These are phyloP conservation scores for Phytophthora pisi DNA, from an alignment of 352 stramenopile species.

Conservation along the genomic window DNA sequence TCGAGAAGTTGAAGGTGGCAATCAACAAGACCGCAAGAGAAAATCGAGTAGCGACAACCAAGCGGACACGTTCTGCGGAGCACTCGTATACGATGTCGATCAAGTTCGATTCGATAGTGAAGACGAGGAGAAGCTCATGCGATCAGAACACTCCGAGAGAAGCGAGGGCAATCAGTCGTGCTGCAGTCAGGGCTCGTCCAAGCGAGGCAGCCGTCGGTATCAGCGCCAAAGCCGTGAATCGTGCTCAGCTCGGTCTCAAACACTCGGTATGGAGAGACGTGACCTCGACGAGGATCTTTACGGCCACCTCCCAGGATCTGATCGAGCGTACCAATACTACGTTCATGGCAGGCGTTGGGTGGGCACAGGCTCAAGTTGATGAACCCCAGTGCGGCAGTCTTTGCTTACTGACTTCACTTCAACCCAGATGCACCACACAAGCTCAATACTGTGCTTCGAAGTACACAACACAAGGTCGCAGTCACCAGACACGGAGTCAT, in stretches of 20 bases:
- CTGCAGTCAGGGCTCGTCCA: background rate
- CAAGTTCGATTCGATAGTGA: background rate
- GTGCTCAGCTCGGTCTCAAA: background rate
- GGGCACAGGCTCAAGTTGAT: background rate
- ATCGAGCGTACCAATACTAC: too few species aligned
- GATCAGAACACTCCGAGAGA: background rate
- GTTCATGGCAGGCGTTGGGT: background rate
- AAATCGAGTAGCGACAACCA: background rate
- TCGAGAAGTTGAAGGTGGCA: background rate
- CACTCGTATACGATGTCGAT: conserved; percentile 1
- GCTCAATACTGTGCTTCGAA: too few species aligned
- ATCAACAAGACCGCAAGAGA: background rate
- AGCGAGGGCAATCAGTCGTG: background rate
- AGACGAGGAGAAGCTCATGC: background rate
- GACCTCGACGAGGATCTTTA: conserved; percentile 3
- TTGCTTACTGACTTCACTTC: background rate
- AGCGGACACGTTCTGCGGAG: background rate
- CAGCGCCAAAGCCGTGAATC: background rate
- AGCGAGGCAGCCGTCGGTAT: background rate
- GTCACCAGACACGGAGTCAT: too few species aligned
- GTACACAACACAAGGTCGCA: too few species aligned
- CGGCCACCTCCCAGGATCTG: background rate
- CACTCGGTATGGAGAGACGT: background rate
- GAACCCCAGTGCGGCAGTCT: background rate
- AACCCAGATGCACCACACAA: background rate